Percentiles rank a stretch among this genome's conserved stretches.
Evolutionary conservation across 148 eudicot species (phyloP).

Genomic region (Camellia lanceoleosa): DNA sequence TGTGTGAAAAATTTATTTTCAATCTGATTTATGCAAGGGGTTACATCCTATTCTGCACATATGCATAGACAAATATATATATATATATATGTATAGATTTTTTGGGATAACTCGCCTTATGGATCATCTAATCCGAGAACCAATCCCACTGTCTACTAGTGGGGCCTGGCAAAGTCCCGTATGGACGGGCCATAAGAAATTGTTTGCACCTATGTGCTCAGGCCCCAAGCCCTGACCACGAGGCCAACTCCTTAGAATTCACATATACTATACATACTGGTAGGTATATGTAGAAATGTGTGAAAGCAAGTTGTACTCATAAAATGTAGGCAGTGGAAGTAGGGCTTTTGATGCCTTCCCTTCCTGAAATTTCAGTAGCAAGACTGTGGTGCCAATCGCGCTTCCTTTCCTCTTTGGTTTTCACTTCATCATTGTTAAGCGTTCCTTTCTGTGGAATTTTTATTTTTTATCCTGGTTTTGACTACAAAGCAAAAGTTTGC

Average conservation of each 20-base stretch:
- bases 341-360: not conserved
- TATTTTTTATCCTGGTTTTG: not conserved
- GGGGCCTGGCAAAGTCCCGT: too few relatives aligned
- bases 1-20: not conserved
- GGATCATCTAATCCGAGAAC: too few relatives aligned
- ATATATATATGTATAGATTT: too few relatives aligned
- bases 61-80: not conserved
- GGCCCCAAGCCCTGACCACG: too few relatives aligned
- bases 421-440: not conserved
- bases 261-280: too few relatives aligned
- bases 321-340: not conserved
- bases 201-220: too few relatives aligned
- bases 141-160: too few relatives aligned
- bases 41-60: not conserved
- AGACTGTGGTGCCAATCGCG: not conserved
- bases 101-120: too few relatives aligned
- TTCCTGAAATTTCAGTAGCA: not conserved
- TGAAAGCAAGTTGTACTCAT: too few relatives aligned
- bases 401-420: not conserved
- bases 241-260: too few relatives aligned
- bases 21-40: not conserved
- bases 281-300: too few relatives aligned
- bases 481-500: not conserved
- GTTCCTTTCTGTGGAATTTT: not conserved
- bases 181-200: too few relatives aligned